Base-by-base conservation (phyloP, 768 basidiomycete genomes). In the Hebeloma cylindrosporum region DNA sequence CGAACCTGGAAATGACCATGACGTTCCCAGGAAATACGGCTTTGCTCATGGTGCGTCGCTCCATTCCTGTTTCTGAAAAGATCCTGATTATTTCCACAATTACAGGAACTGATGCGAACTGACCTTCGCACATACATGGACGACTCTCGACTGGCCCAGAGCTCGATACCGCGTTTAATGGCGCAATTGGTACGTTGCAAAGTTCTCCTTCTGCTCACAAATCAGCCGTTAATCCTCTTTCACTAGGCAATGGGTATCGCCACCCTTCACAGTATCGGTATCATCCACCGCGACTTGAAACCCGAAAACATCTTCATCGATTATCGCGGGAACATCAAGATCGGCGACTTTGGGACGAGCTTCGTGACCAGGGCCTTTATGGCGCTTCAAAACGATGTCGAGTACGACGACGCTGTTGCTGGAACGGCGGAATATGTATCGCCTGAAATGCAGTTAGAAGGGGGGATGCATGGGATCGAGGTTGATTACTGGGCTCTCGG, bases 271-370 rank as follows among this genome's bases (percentile, higher is more conserved):
- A 29, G 25, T 23, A 47, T 49, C 17, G 52, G 52, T 6, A 50
- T 54, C 27, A 51, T 51, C 10, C 56, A 57, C 21, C 46, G 50
- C 22, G 50, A 57, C 37, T 4, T 57, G 7, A 57, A 57, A 42
- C 52, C 56, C 5, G 50, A 44, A n/a, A 53, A 57, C 43, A 25
- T 57, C 42, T 29, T 57, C 16, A 31, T 57, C 14, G 47, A 48
- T 45, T 32, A 13, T 10, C 43, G 32, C 10, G 47, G 47, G 3
- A 53, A 46, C 21, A 31, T 51, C 18, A 49, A 51, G 29, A 38
- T 57, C 17, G 38, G 29, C 4, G 56, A 57, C 33, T 57, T 57
- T 27, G 50, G 50, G 2, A 23, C 36, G 9, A 43, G 52, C 52
- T 36, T 38, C 22, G 17, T 13, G 29, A 40, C n/a, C 34, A 36